These are phyloP conservation scores for Botrytis hyacinthi DNA, from an alignment of 2,329 filamentous ascomycete species.

Conservation along the genomic window DNA sequence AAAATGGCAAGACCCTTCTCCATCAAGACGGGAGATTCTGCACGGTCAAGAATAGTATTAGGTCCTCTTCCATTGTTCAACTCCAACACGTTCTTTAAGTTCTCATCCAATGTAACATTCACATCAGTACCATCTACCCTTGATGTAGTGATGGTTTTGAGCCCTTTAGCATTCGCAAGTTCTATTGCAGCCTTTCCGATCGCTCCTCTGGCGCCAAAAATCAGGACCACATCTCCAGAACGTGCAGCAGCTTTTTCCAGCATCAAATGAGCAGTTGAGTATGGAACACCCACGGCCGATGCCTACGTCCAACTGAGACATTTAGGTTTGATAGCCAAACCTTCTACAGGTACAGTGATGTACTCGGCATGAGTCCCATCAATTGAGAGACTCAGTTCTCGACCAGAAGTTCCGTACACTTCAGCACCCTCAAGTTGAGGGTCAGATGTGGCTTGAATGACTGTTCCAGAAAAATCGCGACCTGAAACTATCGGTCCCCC, in stretches of 20 bases:
- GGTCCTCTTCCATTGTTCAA: not conserved
- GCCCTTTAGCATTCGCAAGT: not conserved
- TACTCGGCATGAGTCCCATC: slow-evolving; percentile 4
- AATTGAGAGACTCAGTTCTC: not conserved
- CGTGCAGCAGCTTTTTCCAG: not conserved
- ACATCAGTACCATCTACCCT: not conserved
- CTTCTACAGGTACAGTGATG: not conserved
- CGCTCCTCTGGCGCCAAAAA: not conserved
- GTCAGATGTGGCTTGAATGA: not conserved
- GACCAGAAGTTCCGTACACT: not conserved
- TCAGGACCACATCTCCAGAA: not conserved
- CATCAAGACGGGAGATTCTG: not conserved
- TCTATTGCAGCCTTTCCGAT: not conserved
- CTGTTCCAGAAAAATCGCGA: not conserved
- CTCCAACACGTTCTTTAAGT: not conserved
- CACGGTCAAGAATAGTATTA: slow-evolving; percentile 13
- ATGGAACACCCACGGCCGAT: not conserved
- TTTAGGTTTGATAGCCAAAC: not conserved
- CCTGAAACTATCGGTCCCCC: not conserved
- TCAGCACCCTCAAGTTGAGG: not conserved
- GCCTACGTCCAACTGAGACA: not conserved
- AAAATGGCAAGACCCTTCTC: slow-evolving; percentile 10
- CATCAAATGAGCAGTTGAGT: slow-evolving; percentile 1
- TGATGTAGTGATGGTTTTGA: not conserved
- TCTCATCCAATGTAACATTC: not conserved